Evolutionary conservation across 2,329 filamentous ascomycete species (phyloP), one percentile per base, ranked within the genome.

Genomic region (Hymenoscyphus linearis): DNA sequence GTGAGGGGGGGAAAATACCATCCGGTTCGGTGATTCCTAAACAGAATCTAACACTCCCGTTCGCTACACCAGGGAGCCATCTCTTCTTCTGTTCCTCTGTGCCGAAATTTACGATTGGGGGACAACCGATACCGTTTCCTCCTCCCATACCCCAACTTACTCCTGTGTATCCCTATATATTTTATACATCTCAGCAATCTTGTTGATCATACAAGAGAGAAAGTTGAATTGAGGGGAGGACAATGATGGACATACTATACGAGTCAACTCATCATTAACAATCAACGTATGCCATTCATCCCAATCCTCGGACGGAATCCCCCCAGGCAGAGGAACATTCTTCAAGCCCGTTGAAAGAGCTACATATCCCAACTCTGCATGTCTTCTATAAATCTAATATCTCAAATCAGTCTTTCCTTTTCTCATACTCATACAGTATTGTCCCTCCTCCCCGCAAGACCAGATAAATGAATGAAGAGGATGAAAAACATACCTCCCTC

Each of bases 21-120:
- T 77, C 78, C 0, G 86, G 85, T 70, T 89, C 86, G 2, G 86
- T 88, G 62, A 88, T 84, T 1, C 84, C 85, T 12, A 88, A 73
- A 68, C 83, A 87, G 68, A 88, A 87, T 59, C 80, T 79, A 5
- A 84, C 82, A 60, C 83, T 78, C 64, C 85, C 83, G 7, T 73
- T 78, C 52, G 85, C 84, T 35, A 88, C 75, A 0, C 78, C 80
- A 0, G 83, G 84, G 12, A 88, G 74, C 79, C 83, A 89, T 52
- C 77, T 77, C 18, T 69, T 72, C 70, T 84, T 84, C 73, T 88
- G 85, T 69, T 79, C 79, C 35, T 79, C 73, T 0, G 79, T 87
- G 1, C 86, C 86, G 67, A 84, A 83, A 55, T 82, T 78, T n/a
- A 86, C 78, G 53, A 89, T 76, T 0, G 86, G 86, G 4, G 86